phyloP scores from a whole-genome alignment of 1,284 basidiomycete species.

The Boletus sp. region DNA sequence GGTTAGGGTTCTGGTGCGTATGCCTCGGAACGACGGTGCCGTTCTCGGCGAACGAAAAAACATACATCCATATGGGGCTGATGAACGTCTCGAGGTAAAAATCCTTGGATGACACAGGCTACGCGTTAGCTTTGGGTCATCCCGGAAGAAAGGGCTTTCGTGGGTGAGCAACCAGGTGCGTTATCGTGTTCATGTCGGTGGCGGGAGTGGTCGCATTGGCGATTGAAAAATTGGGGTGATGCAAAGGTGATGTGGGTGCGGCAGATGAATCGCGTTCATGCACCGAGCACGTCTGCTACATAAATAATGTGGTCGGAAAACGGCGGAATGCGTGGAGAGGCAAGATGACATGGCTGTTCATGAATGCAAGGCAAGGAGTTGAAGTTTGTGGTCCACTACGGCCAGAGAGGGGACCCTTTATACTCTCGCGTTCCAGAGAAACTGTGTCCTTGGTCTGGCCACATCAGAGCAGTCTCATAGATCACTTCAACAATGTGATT shows the following conservation, averaged over 20 bases:
- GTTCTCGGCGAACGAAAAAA: conserved; percentile 15
- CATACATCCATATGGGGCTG: conserved; percentile 23
- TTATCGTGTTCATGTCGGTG: not conserved
- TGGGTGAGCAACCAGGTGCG: not conserved
- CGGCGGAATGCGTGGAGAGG: not conserved
- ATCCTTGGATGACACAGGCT: conserved; percentile 8
- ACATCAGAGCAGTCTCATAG: not conserved
- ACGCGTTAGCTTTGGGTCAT: not conserved
- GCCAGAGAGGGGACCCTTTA: conserved; percentile 3
- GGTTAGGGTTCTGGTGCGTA: conserved; percentile 6
- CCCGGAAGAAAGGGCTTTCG: not conserved
- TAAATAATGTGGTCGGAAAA: not conserved
- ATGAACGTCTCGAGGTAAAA: conserved; percentile 22
- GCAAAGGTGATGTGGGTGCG: not conserved
- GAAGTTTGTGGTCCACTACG: not conserved
- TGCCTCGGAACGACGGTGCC: conserved; percentile 14
- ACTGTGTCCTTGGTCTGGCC: not conserved
- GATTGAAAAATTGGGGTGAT: not conserved
- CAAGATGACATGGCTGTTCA: not conserved
- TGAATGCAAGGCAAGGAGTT: not conserved
- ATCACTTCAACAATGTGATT: not conserved
- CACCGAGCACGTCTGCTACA: not conserved
- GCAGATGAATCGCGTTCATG: not conserved
- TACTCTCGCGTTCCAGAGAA: not conserved
- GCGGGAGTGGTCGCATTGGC: not conserved